Evolutionary conservation across 257 asterid species (phyloP).

Genomic region (Gentiana dahurica): DNA sequence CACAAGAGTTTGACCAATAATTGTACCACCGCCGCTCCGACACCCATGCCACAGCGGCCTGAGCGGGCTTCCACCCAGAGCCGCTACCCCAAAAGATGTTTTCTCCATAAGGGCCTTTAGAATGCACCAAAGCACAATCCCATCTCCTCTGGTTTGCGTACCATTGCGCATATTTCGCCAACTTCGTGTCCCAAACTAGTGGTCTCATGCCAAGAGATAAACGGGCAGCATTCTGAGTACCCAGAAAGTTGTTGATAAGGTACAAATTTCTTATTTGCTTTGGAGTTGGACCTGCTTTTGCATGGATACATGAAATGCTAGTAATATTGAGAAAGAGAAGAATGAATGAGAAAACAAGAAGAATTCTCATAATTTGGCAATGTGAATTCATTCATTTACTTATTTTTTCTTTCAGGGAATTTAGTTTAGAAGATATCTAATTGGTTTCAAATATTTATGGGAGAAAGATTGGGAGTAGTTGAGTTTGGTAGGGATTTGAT

Average conservation of each 20-base stretch:
- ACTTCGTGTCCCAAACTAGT: slow-evolving; percentile 24
- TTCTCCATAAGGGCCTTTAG: slow-evolving; percentile 38
- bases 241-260: slow-evolving; percentile 21
- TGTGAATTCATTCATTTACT: not conserved
- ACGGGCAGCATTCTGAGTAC: slow-evolving; percentile 34
- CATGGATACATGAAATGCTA: not conserved
- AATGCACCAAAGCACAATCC: slow-evolving; percentile 36
- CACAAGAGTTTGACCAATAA: slow-evolving; percentile 29
- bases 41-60: slow-evolving; percentile 39
- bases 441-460: slow-evolving; percentile 7
- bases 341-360: slow-evolving; percentile 7
- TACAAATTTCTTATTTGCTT: not conserved
- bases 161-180: slow-evolving; percentile 26
- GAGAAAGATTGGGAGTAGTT: slow-evolving; percentile 12
- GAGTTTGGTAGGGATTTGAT: slow-evolving; percentile 10
- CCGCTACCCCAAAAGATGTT: slow-evolving; percentile 50
- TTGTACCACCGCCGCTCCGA: slow-evolving; percentile 25
- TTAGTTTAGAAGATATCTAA: not conserved
- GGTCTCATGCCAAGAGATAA: slow-evolving; percentile 18
- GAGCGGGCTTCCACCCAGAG: slow-evolving; percentile 25
- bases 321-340: slow-evolving; percentile 2
- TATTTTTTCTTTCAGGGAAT: slow-evolving; percentile 2
- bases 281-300: not conserved
- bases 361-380: slow-evolving; percentile 10
- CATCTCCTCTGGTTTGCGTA: slow-evolving; percentile 27